These are phyloP conservation scores for Russula dissimulans DNA, from an alignment of 768 basidiomycete species.

Conservation along the genomic window DNA sequence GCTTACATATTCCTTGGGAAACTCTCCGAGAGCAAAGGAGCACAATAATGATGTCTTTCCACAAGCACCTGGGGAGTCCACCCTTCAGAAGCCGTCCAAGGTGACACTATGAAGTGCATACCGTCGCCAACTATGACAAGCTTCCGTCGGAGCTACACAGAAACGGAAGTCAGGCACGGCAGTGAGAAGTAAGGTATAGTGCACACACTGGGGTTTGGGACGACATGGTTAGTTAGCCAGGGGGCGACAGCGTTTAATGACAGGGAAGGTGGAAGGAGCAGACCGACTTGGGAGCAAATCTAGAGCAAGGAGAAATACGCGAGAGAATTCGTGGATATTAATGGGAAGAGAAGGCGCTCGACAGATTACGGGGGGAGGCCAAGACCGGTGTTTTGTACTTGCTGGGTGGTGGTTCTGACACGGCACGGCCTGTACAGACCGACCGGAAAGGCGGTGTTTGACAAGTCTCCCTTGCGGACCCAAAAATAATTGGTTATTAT, in stretches of 20 bases:
- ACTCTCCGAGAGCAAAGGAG: conserved; percentile 90
- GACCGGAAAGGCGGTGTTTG: conserved; percentile 6
- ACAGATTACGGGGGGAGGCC: not conserved
- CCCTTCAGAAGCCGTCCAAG: conserved; percentile 2
- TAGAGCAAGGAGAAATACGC: not conserved
- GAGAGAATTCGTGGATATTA: not conserved
- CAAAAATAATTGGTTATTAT: not conserved
- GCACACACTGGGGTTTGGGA: conserved; percentile 18
- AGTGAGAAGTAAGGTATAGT: not conserved
- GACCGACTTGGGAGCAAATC: not conserved
- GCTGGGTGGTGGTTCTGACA: conserved; percentile 2
- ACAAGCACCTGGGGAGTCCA: conserved; percentile 60
- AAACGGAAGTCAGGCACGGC: not conserved
- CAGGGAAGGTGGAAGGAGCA: not conserved
- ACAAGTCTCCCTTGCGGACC: conserved; percentile 1
- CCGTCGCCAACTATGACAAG: conserved; percentile 97
- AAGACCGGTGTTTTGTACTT: not conserved
- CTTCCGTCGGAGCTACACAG: conserved; percentile 76
- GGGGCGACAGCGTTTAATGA: not conserved
- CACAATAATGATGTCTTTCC: conserved; percentile 91
- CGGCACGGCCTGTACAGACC: conserved; percentile 5
- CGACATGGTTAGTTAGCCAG: conserved; percentile 10
- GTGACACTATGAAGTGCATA: conserved; percentile 27
- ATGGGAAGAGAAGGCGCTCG: not conserved
- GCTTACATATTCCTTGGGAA: conserved; percentile 92